These are phyloP conservation scores for Coemansia umbellata DNA, from an alignment of 192 early-diverging fungal species.

Conservation along the genomic window DNA sequence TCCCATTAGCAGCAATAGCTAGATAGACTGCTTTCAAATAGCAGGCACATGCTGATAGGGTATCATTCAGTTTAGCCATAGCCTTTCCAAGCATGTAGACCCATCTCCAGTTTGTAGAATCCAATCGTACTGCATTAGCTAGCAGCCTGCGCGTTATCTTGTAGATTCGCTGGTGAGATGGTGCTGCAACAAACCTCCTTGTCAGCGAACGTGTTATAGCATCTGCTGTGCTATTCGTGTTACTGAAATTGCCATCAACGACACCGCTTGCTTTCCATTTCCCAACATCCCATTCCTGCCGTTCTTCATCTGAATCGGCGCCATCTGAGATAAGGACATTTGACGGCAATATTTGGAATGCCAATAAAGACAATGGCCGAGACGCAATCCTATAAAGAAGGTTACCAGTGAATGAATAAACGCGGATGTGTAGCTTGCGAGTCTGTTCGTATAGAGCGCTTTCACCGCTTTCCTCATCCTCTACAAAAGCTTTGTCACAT, in stretches of 20 bases:
- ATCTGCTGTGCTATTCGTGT: not conserved
- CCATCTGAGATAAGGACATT: constrained; percentile 27
- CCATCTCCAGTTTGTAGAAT: constrained; percentile 29
- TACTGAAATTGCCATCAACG: too few species aligned
- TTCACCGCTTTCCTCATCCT: not conserved
- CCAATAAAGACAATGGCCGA: constrained; percentile 27
- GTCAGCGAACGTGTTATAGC: constrained; percentile 12
- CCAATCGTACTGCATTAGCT: constrained; percentile 14
- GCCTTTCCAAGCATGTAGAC: constrained; percentile 38
- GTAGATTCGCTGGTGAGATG: constrained; percentile 12
- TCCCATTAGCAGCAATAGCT: not conserved
- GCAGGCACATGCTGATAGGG: constrained; percentile 25
- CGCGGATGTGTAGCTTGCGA: constrained; percentile 10
- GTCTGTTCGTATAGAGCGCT: not conserved
- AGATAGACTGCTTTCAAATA: constrained; percentile 38
- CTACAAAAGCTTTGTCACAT: too few species aligned
- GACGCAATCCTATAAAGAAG: constrained; percentile 34
- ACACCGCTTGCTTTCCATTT: constrained; percentile 11
- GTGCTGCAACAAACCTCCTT: constrained; percentile 17
- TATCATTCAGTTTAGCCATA: constrained; percentile 19
- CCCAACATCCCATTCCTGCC: constrained; percentile 37
- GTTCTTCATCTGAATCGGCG: not conserved
- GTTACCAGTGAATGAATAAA: constrained; percentile 19
- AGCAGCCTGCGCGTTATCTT: constrained; percentile 25
- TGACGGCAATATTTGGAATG: constrained; percentile 29